A percentile compares a stretch with the other conserved stretches of the same genome.
Conservation (phyloP, 2,329 filamentous ascomycete genomes). For the Neonectria magnoliae region DNA sequence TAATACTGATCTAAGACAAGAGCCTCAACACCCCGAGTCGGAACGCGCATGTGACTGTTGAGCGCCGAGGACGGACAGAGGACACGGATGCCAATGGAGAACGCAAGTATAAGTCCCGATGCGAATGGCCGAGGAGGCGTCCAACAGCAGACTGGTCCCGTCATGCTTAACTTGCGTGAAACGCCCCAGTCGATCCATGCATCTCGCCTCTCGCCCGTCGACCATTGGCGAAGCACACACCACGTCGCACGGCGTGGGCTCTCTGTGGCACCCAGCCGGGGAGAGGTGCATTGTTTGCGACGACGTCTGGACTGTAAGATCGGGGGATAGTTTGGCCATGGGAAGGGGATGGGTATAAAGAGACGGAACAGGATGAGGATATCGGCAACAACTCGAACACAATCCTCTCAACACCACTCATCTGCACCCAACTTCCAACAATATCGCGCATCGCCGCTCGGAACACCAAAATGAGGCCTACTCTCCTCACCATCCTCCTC, state of each 20-base stretch:
- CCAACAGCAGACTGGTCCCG: background rate
- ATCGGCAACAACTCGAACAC: background rate
- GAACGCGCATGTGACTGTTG: no score
- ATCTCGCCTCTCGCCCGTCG: background rate
- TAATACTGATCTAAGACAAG: no score
- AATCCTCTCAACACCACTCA: background rate
- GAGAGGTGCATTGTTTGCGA: background rate
- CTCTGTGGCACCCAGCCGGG: background rate
- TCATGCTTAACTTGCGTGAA: background rate
- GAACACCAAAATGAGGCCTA: constrained; percentile 4
- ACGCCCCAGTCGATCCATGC: background rate
- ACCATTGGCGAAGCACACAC: background rate
- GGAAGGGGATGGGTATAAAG: constrained; percentile 11
- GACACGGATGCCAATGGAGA: background rate
- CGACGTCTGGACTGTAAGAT: constrained; percentile 10
- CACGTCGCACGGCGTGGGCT: background rate
- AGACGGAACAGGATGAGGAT: background rate
- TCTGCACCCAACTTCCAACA: background rate
- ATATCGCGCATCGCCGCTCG: no score
- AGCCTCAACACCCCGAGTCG: no score
- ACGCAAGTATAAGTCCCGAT: background rate
- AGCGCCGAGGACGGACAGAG: background rate
- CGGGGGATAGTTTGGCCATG: constrained; percentile 11
- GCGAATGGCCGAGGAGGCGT: background rate
- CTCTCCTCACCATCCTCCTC: background rate